phyloP scores from a whole-genome alignment of 2,329 filamentous ascomycete genomes.

The Aureobasidium zeae region DNA sequence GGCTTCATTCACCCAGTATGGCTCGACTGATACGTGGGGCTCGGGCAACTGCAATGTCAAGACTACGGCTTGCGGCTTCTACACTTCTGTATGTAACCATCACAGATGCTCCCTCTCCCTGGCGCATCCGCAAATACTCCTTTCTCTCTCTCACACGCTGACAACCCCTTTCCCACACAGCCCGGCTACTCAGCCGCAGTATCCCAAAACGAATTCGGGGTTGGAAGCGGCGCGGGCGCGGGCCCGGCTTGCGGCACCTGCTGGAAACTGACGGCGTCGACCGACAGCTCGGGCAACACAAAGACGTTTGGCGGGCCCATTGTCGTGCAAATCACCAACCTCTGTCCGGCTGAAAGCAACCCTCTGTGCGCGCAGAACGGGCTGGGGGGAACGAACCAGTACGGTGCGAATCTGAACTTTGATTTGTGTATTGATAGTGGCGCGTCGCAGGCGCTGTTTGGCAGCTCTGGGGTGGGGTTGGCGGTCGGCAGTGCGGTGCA shows the following conservation, averaged over 20 bases:
- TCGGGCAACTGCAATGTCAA: constrained; percentile 30
- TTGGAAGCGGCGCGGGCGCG: constrained; percentile 29
- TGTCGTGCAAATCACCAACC: constrained; percentile 34
- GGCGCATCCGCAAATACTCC: too few relatives aligned
- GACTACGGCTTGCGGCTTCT: constrained; percentile 32
- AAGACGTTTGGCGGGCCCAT: constrained; percentile 20
- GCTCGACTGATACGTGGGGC: constrained; percentile 27
- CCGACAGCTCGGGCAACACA: constrained; percentile 27
- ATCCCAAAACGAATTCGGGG: constrained; percentile 33
- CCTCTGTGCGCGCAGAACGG: constrained; percentile 30
- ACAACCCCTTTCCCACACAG: not conserved
- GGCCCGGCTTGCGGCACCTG: constrained; percentile 34
- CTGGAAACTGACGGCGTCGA: constrained; percentile 30
- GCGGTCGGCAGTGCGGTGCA: constrained; percentile 27
- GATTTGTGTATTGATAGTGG: constrained; percentile 34
- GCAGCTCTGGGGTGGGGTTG: constrained; percentile 24
- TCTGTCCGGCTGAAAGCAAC: constrained; percentile 33
- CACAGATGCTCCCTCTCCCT: too few relatives aligned
- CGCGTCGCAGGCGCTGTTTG: constrained; percentile 31
- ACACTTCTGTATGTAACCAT: constrained; percentile 19
- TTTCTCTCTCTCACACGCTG: too few relatives aligned
- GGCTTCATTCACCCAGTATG: constrained; percentile 31
- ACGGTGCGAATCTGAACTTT: constrained; percentile 35
- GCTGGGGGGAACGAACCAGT: constrained; percentile 29
- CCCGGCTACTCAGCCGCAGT: constrained; percentile 32